Base-by-base conservation (phyloP, 805 yeast genomes). In the Yarrowia sp. region DNA sequence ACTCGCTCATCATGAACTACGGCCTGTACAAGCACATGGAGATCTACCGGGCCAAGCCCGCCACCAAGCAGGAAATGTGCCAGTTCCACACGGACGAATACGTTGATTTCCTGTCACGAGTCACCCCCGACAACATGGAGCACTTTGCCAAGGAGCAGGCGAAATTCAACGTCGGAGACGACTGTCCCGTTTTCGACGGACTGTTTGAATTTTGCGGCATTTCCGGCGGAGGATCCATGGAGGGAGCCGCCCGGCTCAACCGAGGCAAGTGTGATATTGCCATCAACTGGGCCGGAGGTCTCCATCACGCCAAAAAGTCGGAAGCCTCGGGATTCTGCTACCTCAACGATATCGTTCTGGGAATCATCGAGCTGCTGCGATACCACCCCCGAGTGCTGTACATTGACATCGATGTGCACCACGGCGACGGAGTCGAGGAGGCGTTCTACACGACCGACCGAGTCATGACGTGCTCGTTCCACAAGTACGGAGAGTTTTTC, bases 61-160 rank as follows among this genome's bases (percentile, higher is more conserved):
- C 99, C 49, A 93, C 98, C 16, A 90, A 91, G 77, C 97, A 94
- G 79, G 99, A 95, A 76, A 92, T 95, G 97, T 90, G 97, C 74
- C 98, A 94, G 80, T 94, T 95, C 79, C 99, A 95, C 79, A 92
- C 98, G 2, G 98, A 95, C 79, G 99, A 95, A 79, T 95, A 95
- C 78, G 89, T 95, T 70, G 98, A 95, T 78, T 95, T 95, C 76
- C 80, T 93, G 71, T 88, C 92, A 59, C 83, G 97, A 69, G 97
- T 91, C 42, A 88, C 97, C 15, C 98, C 98, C 8, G 98, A 93
- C 77, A 93, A 92, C 77, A 83, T 92, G 78, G 96, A 92, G 70
- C 80, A 88, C 83, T 91, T 92, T 76, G 86, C 90, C 72, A 91
- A 91, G 74, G 98, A 93, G 78, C 93, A 91, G 77, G 88, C 86